Conservation (phyloP, 225 moss, liverwort and hornwort genomes). For the Bryum argenteum region DNA sequence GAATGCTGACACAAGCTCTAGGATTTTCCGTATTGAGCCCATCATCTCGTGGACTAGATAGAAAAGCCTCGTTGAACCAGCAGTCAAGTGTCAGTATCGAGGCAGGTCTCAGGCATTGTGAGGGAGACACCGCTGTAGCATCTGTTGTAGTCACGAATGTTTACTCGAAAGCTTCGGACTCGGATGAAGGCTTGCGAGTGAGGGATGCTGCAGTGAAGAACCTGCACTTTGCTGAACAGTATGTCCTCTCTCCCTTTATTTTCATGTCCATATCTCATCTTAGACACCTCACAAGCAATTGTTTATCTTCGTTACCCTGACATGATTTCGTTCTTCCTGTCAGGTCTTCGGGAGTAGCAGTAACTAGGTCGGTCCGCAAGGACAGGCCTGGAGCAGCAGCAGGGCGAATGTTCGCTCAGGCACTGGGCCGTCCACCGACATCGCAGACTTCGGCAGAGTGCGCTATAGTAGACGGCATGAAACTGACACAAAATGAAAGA, state of each 20-base stretch:
- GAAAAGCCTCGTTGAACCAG: conserved; percentile 33
- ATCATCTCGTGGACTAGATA: conserved; percentile 51
- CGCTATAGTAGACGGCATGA: conserved; percentile 14
- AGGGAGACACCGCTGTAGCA: conserved; percentile 29
- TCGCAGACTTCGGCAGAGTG: conserved; percentile 38
- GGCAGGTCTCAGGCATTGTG: conserved; percentile 39
- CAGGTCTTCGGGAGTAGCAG: conserved; percentile 37
- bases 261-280: not conserved
- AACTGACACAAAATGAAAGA: conserved; percentile 30
- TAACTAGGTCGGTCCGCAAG: conserved; percentile 42
- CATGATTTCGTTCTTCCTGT: conserved; percentile 11
- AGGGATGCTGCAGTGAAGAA: conserved; percentile 35
- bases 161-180: conserved; percentile 29
- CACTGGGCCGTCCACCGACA: conserved; percentile 70
- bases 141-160: conserved; percentile 33
- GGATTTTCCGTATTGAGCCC: conserved; percentile 63
- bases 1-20: conserved; percentile 91
- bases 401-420: conserved; percentile 91
- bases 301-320: conserved; percentile 6
- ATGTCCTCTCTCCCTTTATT: conserved; percentile 24
- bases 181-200: conserved; percentile 32
- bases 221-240: conserved; percentile 36
- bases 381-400: conserved; percentile 76
- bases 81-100: conserved; percentile 25
- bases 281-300: too few relatives aligned